Conservation (phyloP, 257 asterid genomes). For the Forsythia suspensa region DNA sequence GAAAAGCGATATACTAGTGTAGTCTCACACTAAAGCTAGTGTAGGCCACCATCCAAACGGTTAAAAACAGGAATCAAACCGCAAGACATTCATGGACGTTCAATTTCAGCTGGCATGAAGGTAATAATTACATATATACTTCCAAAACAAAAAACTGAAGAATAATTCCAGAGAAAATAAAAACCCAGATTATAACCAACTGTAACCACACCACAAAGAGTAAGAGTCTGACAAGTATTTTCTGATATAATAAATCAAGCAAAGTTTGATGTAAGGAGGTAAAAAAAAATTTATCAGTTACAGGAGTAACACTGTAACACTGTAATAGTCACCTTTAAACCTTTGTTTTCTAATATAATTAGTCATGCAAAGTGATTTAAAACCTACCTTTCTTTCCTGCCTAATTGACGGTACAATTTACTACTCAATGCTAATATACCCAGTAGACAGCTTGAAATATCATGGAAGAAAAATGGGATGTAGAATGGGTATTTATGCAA, state of each 20-base stretch:
- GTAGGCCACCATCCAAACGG: background rate
- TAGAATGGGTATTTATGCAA: conserved; percentile 8
- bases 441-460: conserved; percentile 3
- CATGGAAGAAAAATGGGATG: background rate
- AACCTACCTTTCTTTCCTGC: background rate
- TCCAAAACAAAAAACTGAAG: background rate
- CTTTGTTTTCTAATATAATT: background rate
- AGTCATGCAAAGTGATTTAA: background rate
- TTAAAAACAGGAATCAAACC: background rate
- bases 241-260: background rate
- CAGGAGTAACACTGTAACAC: background rate
- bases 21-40: background rate
- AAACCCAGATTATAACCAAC: background rate
- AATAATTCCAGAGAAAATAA: background rate
- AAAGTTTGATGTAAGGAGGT: background rate
- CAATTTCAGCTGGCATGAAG: background rate
- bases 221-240: background rate
- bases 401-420: background rate
- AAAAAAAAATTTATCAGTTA: background rate
- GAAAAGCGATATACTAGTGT: background rate
- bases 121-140: background rate
- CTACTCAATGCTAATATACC: background rate
- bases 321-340: background rate
- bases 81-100: background rate
- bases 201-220: background rate